Evolutionary conservation across 192 early-diverging fungal genomes (phyloP), one percentile per base, ranked within the genome.

Genomic region (Entophlyctis luteolus): DNA sequence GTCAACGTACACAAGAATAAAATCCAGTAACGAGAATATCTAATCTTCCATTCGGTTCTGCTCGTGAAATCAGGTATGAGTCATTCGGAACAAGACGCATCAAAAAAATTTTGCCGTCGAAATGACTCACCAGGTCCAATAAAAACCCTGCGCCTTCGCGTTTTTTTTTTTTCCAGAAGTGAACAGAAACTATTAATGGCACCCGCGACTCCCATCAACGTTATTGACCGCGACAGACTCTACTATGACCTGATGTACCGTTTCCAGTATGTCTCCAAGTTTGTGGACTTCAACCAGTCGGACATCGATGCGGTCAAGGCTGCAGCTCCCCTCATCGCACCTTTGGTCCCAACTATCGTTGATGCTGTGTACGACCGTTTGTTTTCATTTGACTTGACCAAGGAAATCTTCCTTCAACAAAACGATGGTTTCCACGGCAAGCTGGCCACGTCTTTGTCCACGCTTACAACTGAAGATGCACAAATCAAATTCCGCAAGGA

Each of bases 401-500:
- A 91, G 83, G 53, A 68, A 29, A 67, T 77, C 62, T 91, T 92
- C 72, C 68, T 62, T 20, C 80, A 84, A 54, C 78, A 81, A 48
- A 86, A 86, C 28, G 88, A 89, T 29, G 89, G 89, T 0, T 84
- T 87, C 31, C 60, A 75, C 10, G 76, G 78, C 32, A 27, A 65
- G 1, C 66, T 72, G 0, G 69, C 69, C 45, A 63, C 73, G 22
- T 53, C 81, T 27, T 55, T 77, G 2, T 39, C 77, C 25, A 59
- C 77, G 4, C 76, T 92, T 14, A 62, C 68, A n/a, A 75, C 86
- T 58, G 70, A 80, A 2, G 79, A 83, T 32, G 87, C 87, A n/a
- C 86, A 87, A 33, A 89, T 91, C 73, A 88, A 85, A 58, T 92
- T 92, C 79, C 79, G 90, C 59, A 92, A 91, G 62, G 84, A 86